Percentiles rank a stretch among this genome's conserved stretches.
Conservation (phyloP, 257 asterid species). For the Nicotiana undulata region DNA sequence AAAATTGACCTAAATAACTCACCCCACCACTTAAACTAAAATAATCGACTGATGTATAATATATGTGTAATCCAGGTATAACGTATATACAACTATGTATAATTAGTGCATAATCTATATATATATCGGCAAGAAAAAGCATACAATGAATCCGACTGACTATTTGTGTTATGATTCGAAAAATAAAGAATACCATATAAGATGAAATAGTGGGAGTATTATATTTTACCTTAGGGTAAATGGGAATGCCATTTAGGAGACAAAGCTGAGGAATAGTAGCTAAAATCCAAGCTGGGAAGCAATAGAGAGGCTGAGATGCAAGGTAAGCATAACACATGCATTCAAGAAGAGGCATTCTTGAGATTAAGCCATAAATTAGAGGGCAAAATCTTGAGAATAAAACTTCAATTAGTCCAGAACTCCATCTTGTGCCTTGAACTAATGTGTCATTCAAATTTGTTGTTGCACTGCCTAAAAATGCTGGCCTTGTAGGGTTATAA, state of each 20-base stretch:
- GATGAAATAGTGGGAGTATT: no score
- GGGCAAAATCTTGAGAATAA: slow-evolving; percentile 26
- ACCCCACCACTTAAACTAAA: no score
- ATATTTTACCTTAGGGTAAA: slow-evolving; percentile 6
- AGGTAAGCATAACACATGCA: slow-evolving; percentile 15
- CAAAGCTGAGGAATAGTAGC: slow-evolving; percentile 28
- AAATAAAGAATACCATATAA: no score
- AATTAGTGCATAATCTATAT: no score
- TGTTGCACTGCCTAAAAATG: slow-evolving; percentile 42
- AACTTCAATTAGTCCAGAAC: slow-evolving; percentile 34
- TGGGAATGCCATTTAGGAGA: slow-evolving; percentile 16
- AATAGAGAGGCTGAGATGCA: slow-evolving; percentile 18
- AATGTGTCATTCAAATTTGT: slow-evolving; percentile 39
- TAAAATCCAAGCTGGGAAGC: slow-evolving; percentile 25
- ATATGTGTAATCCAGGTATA: no score
- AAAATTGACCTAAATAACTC: no score
- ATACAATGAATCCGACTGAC: no score
- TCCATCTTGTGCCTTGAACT: slow-evolving; percentile 48
- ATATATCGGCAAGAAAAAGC: no score
- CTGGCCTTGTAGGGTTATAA: slow-evolving; percentile 29
- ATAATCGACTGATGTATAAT: no score
- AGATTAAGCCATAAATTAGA: slow-evolving; percentile 27
- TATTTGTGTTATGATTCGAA: no score
- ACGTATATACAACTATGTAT: no score
- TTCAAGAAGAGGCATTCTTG: slow-evolving; percentile 27